These are phyloP conservation scores for Macaranga tanarius DNA, from an alignment of 441 rosid species.

Conservation along the genomic window DNA sequence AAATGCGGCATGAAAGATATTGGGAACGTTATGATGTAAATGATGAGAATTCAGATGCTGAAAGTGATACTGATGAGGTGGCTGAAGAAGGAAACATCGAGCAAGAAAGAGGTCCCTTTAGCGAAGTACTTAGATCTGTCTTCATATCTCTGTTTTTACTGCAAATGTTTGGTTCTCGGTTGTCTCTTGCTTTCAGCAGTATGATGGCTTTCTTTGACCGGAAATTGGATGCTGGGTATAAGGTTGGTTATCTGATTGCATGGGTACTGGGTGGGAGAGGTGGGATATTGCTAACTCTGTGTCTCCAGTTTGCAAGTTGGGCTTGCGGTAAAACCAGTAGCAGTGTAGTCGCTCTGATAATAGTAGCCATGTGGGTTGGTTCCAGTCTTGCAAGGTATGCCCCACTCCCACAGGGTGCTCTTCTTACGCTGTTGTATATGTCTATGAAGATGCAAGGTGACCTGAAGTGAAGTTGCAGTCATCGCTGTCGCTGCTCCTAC, in stretches of 20 bases:
- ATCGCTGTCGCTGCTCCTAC: background rate
- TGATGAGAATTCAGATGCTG: constrained; percentile 30
- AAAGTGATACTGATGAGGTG: constrained; percentile 37
- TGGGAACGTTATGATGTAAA: constrained; percentile 37
- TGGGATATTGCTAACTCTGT: constrained; percentile 61
- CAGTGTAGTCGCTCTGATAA: constrained; percentile 55
- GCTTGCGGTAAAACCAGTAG: constrained; percentile 87
- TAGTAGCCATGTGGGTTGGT: constrained; percentile 76
- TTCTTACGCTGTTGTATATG: constrained; percentile 75
- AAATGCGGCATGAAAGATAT: constrained; percentile 43
- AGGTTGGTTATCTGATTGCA: constrained; percentile 68
- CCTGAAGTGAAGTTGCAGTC: constrained; percentile 33
- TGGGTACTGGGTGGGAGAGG: constrained; percentile 84
- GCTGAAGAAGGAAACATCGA: constrained; percentile 32
- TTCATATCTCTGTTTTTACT: constrained; percentile 55
- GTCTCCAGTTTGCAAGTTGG: constrained; percentile 81
- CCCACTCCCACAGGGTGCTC: constrained; percentile 84
- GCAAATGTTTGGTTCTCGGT: constrained; percentile 47
- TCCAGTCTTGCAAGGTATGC: constrained; percentile 73
- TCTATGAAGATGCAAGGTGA: constrained; percentile 78
- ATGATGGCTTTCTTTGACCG: constrained; percentile 57
- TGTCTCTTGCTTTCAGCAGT: constrained; percentile 66
- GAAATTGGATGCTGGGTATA: constrained; percentile 75
- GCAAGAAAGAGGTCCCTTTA: constrained; percentile 53
- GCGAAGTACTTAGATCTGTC: constrained; percentile 50